These are phyloP conservation scores for Suillus subaureus DNA, from an alignment of 768 basidiomycete species.

Conservation along the genomic window DNA sequence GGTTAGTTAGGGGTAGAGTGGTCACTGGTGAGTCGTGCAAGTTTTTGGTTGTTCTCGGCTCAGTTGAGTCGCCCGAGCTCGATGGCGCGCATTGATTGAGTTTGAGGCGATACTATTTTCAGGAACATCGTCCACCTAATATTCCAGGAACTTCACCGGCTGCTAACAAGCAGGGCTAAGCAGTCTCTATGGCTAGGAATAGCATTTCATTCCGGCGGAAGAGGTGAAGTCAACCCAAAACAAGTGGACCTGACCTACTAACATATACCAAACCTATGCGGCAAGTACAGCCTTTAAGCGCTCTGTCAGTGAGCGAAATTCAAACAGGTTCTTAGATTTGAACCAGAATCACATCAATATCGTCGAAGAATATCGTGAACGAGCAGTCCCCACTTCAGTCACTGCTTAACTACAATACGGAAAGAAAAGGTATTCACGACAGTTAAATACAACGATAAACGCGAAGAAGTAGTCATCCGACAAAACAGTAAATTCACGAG, in stretches of 20 bases:
- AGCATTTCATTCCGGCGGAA: no score
- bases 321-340: neutral
- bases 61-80: neutral
- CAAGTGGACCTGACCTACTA: no score
- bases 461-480: neutral
- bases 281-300: neutral
- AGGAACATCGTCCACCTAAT: no score
- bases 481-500: constrained; percentile 20
- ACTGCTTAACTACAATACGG: neutral
- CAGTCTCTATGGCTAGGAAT: no score
- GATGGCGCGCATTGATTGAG: neutral
- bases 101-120: neutral
- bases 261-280: no score
- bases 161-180: no score
- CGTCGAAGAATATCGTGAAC: neutral
- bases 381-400: neutral
- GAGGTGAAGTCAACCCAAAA: no score
- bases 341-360: neutral
- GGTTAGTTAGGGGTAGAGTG: neutral
- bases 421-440: neutral
- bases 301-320: neutral
- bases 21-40: neutral
- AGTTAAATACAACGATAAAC: constrained; percentile 1
- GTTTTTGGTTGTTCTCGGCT: neutral
- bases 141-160: no score